Evolutionary conservation across 495 filamentous ascomycete species (phyloP).

Genomic region (Wilcoxina mikolae): DNA sequence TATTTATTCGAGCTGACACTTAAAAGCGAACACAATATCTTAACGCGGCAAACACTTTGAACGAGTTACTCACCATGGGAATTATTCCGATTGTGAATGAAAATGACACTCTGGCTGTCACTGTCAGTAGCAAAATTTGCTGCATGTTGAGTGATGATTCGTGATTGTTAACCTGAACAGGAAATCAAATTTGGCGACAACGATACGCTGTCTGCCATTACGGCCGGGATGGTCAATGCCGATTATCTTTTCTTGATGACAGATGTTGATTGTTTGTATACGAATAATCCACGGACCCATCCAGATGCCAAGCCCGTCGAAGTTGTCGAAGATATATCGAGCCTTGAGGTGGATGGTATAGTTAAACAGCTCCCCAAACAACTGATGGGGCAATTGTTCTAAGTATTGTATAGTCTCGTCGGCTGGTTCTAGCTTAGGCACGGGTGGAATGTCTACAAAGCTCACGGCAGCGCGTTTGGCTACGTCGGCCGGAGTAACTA

Average conservation of each 20-base stretch:
- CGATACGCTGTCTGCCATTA: conserved; percentile 90
- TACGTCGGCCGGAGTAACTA: conserved; percentile 88
- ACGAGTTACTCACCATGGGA: conserved; percentile 80
- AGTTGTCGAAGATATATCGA: conserved; percentile 75
- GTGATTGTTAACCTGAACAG: conserved; percentile 24
- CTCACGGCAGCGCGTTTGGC: conserved; percentile 88
- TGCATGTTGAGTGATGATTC: neutral
- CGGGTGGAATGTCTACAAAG: conserved; percentile 97
- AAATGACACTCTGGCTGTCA: conserved; percentile 90
- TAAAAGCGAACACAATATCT: conserved; percentile 74
- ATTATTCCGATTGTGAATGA: conserved; percentile 98
- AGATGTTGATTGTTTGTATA: conserved; percentile 93
- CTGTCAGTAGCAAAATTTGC: conserved; percentile 34
- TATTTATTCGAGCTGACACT: neutral
- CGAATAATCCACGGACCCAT: conserved; percentile 76
- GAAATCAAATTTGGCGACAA: conserved; percentile 99
- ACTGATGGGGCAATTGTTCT: too few species aligned
- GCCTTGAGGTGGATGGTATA: conserved; percentile 66
- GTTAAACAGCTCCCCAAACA: too few species aligned
- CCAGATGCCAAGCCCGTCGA: conserved; percentile 80
- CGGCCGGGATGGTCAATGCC: conserved; percentile 91
- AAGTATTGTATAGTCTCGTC: conserved; percentile 48
- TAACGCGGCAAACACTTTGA: conserved; percentile 88
- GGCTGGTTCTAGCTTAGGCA: conserved; percentile 75
- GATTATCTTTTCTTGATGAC: conserved; percentile 98